Conservation (phyloP, 305 asterid species). For the Withania somnifera region DNA sequence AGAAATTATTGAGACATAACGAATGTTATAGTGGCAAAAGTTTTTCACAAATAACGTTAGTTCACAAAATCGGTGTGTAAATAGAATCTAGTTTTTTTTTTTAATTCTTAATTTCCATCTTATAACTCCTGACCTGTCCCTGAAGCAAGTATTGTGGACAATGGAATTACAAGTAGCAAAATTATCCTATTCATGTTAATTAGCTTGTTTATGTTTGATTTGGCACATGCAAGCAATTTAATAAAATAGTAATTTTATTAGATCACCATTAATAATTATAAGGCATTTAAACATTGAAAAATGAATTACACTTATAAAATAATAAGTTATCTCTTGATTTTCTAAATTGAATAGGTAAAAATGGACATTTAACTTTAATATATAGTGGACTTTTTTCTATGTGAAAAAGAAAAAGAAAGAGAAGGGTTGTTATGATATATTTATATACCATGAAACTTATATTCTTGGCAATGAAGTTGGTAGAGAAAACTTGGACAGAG, state of each 20-base stretch:
- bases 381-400: not conserved
- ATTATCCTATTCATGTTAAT: too few relatives aligned
- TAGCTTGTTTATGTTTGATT: too few relatives aligned
- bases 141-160: not conserved
- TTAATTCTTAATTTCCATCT: not conserved
- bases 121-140: not conserved
- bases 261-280: not conserved
- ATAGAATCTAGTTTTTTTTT: not conserved
- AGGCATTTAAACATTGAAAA: not conserved
- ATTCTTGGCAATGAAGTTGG: slow-evolving; percentile 72
- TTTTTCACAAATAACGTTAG: not conserved
- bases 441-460: slow-evolving; percentile 64
- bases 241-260: too few relatives aligned
- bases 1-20: not conserved
- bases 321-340: not conserved
- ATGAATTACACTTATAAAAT: not conserved
- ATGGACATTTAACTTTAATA: not conserved
- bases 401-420: not conserved
- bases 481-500: slow-evolving; percentile 68
- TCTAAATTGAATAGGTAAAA: not conserved
- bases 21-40: not conserved
- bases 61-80: not conserved
- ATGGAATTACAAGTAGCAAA: not conserved
- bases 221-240: not conserved
- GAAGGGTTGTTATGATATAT: not conserved